These are phyloP conservation scores for Plicaturopsis crispa DNA, from an alignment of 768 basidiomycete species.

Conservation along the genomic window DNA sequence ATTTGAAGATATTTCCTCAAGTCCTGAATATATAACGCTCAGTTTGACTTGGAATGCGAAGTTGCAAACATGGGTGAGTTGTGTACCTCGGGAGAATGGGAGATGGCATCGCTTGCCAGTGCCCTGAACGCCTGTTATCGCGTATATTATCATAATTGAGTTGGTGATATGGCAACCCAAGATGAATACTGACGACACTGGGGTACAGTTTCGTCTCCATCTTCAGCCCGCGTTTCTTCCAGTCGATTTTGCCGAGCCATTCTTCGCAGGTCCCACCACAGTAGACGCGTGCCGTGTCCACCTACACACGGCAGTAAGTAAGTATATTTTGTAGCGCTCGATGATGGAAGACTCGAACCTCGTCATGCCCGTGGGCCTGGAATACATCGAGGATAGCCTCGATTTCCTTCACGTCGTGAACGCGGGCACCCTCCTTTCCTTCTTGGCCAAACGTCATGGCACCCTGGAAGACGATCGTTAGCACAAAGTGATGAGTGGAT, in stretches of 20 bases:
- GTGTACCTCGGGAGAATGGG: conserved; percentile 14
- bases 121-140: neutral
- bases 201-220: conserved; percentile 59
- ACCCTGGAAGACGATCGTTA: conserved; percentile 23
- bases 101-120: conserved; percentile 6
- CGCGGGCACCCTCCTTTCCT: conserved; percentile 40
- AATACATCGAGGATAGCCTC: conserved; percentile 48
- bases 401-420: conserved; percentile 39
- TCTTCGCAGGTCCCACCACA: conserved; percentile 12
- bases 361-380: conserved; percentile 46
- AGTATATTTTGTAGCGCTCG: neutral
- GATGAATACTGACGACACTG: conserved; percentile 12
- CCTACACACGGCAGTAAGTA: conserved; percentile 4
- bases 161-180: neutral
- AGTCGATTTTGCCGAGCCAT: conserved; percentile 41
- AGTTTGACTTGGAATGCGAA: conserved; percentile 1
- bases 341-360: conserved; percentile 21
- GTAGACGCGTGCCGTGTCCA: conserved; percentile 10
- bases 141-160: neutral
- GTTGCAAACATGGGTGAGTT: neutral
- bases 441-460: conserved; percentile 48
- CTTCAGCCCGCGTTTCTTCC: conserved; percentile 40
- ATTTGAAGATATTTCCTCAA: conserved; percentile 25
- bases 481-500: neutral
- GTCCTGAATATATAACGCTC: conserved; percentile 15